A percentile compares a stretch with the other conserved stretches of the same genome.
Evolutionary conservation across 2,329 filamentous ascomycete species (phyloP).

Genomic region (Colletotrichum liriopes): DNA sequence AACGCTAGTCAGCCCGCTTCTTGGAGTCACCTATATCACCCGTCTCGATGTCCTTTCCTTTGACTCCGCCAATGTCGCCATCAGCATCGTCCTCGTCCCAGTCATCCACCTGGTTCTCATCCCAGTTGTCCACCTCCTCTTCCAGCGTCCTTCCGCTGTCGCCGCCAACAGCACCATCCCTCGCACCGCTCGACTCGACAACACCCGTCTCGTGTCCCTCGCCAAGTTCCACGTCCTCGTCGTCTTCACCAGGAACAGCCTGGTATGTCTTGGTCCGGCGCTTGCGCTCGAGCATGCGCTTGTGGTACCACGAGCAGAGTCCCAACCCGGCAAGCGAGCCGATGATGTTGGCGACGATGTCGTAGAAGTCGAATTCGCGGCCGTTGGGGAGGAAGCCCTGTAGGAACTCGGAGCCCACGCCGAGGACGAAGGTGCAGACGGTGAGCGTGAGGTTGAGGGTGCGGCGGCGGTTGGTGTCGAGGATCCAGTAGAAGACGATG

Average conservation of each 20-base stretch:
- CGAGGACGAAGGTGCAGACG: conserved; percentile 81
- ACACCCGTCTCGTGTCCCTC: conserved; percentile 79
- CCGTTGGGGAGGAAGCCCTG: conserved; percentile 83
- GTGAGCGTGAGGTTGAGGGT: conserved; percentile 87
- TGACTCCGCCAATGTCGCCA: conserved; percentile 49
- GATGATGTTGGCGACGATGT: conserved; percentile 89
- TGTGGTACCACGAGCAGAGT: conserved; percentile 92
- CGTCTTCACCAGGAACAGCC: conserved; percentile 75
- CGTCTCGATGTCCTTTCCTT: conserved; percentile 48
- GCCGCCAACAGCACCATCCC: conserved; percentile 47
- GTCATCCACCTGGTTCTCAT: conserved; percentile 80
- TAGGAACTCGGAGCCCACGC: conserved; percentile 82
- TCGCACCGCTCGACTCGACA: conserved; percentile 48
- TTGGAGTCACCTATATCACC: conserved; percentile 49
- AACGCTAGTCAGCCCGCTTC: conserved; percentile 53
- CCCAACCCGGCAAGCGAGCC: conserved; percentile 82
- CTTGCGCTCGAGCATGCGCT: conserved; percentile 92
- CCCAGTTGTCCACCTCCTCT: conserved; percentile 93
- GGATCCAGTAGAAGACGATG: conserved; percentile 93
- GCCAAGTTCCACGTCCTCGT: conserved; percentile 84
- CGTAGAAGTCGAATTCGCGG: conserved; percentile 81
- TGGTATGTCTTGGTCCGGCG: conserved; percentile 81
- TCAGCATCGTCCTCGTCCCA: conserved; percentile 69
- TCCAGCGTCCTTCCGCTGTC: conserved; percentile 68
- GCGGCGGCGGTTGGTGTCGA: conserved; percentile 91